These are phyloP conservation scores for Candida glaebosa DNA, from an alignment of 805 yeast species.

Conservation along the genomic window DNA sequence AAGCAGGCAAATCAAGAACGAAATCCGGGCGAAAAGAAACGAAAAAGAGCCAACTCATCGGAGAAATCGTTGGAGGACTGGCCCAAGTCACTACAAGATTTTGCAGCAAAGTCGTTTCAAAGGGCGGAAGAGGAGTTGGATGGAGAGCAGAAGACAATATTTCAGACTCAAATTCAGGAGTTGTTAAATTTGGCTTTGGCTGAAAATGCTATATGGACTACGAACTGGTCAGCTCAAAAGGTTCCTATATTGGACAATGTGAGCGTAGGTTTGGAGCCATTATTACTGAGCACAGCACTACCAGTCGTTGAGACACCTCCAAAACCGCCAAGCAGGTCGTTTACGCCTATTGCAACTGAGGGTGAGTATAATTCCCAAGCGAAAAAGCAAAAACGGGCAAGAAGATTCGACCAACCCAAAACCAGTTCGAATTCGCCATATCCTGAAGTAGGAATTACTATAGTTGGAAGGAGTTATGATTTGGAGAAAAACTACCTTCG, in stretches of 20 bases:
- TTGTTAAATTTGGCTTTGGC: slow-evolving; percentile 48
- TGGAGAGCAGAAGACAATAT: slow-evolving; percentile 29
- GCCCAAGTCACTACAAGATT: slow-evolving; percentile 54
- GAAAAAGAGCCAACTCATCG: slow-evolving; percentile 1
- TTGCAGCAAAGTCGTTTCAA: slow-evolving; percentile 46
- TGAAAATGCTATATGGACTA: slow-evolving; percentile 40
- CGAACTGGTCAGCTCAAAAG: slow-evolving; percentile 52
- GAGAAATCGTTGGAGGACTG: slow-evolving; percentile 23
- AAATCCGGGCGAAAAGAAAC: background rate
- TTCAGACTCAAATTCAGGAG: slow-evolving; percentile 49
- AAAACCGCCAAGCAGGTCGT: too few relatives aligned
- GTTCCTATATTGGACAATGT: slow-evolving; percentile 43
- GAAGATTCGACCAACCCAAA: slow-evolving; percentile 38
- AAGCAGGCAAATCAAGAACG: background rate
- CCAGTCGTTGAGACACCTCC: too few relatives aligned
- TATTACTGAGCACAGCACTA: slow-evolving; percentile 2
- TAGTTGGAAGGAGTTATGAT: slow-evolving; percentile 60
- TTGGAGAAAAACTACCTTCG: slow-evolving; percentile 80
- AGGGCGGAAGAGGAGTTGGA: slow-evolving; percentile 31
- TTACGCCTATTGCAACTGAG: too few relatives aligned
- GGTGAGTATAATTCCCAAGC: slow-evolving; percentile 25
- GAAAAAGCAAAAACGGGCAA: slow-evolving; percentile 42
- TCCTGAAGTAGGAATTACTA: slow-evolving; percentile 6
- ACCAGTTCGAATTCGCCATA: slow-evolving; percentile 7
- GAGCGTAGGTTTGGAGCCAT: slow-evolving; percentile 9